Evolutionary conservation across 2,329 filamentous ascomycete species (phyloP).

Genomic region (Davidsoniella eucalypti): DNA sequence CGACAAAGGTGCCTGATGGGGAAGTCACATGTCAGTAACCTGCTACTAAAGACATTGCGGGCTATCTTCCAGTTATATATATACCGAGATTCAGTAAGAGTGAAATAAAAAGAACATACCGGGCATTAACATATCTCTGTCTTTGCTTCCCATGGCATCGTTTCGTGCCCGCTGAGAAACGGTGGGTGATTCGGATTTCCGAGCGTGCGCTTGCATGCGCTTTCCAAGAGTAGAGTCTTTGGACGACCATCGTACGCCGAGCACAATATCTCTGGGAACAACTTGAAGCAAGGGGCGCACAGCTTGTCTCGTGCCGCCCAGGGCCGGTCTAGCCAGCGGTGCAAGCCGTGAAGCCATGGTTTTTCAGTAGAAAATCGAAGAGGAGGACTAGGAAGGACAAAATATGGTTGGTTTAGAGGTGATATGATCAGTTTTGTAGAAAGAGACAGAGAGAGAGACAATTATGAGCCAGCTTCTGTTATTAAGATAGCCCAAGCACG

Average conservation of each 20-base stretch:
- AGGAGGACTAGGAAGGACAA: not conserved
- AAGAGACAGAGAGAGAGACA: too few species aligned
- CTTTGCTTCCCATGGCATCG: conserved; percentile 1
- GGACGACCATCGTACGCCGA: conserved; percentile 1
- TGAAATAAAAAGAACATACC: not conserved
- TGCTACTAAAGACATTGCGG: too few species aligned
- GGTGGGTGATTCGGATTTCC: conserved; percentile 4
- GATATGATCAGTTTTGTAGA: too few species aligned
- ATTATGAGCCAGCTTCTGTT: not conserved
- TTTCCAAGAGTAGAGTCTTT: not conserved
- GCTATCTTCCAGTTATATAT: too few species aligned
- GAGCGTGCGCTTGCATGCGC: conserved; percentile 6
- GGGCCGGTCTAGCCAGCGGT: conserved; percentile 1
- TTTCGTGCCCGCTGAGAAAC: conserved; percentile 1
- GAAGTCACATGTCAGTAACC: too few species aligned
- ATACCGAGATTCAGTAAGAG: too few species aligned
- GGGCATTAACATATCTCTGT: conserved; percentile 11
- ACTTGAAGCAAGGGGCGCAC: too few species aligned
- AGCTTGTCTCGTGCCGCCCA: not conserved
- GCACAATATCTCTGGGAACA: not conserved
- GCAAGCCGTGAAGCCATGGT: conserved; percentile 5
- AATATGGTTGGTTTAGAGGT: too few species aligned
- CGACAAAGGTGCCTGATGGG: conserved; percentile 31
- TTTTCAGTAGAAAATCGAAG: not conserved
- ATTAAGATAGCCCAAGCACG: too few species aligned